Percentiles rank a stretch among this genome's conserved stretches.
Conservation (phyloP, 1,139 yeast genomes). For the Debaryomyces sp. region DNA sequence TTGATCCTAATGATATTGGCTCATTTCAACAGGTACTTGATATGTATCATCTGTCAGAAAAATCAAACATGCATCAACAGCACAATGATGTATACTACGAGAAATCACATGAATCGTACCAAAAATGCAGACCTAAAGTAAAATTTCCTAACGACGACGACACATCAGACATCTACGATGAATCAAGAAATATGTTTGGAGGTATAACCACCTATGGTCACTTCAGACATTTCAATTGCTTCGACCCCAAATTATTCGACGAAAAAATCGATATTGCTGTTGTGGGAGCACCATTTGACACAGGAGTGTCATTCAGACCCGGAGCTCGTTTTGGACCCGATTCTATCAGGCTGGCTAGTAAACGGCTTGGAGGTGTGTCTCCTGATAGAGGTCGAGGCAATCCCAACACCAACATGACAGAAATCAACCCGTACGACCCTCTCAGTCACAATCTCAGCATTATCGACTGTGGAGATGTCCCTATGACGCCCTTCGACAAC, state of each 20-base stretch:
- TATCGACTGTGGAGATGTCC: conserved; percentile 59
- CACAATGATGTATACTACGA: conserved; percentile 7
- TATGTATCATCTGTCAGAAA: conserved; percentile 1
- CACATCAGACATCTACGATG: conserved; percentile 31
- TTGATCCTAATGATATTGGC: neutral
- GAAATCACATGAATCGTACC: conserved; percentile 19
- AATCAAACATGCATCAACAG: conserved; percentile 5
- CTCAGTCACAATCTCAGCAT: conserved; percentile 35
- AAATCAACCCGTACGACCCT: conserved; percentile 28
- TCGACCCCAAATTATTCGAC: conserved; percentile 21
- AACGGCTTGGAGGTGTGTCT: conserved; percentile 32
- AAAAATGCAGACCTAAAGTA: conserved; percentile 25
- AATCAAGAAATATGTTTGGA: conserved; percentile 30
- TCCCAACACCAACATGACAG: conserved; percentile 24
- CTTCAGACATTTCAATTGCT: conserved; percentile 42
- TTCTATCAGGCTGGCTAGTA: conserved; percentile 41
- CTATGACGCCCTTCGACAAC: conserved; percentile 59
- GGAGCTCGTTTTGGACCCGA: conserved; percentile 58
- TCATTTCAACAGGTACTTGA: conserved; percentile 2
- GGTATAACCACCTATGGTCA: conserved; percentile 53
- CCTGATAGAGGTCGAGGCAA: conserved; percentile 27
- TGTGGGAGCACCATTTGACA: conserved; percentile 56
- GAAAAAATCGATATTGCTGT: conserved; percentile 45
- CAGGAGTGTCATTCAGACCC: conserved; percentile 51
- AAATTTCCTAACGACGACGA: conserved; percentile 41